Evolutionary conservation across 208 protist genomes (phyloP).

Genomic region (Perkinsela sp.): DNA sequence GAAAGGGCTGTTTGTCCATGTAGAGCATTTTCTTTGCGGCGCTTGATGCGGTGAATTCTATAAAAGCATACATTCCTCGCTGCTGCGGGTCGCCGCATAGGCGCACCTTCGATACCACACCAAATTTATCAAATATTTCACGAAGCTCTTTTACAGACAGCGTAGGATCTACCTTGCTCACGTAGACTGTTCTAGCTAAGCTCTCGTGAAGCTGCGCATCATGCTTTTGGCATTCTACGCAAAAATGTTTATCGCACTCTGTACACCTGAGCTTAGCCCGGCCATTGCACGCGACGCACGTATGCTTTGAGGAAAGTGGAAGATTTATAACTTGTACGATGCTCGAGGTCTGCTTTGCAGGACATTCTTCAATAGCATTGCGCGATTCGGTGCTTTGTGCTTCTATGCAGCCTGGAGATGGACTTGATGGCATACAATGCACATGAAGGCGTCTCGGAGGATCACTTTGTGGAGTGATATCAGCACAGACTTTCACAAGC

Average conservation of each 20-base stretch:
- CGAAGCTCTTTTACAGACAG: not conserved
- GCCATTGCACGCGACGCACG: not conserved
- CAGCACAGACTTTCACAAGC: not conserved
- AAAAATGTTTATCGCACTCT: not conserved
- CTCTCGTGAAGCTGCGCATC: not conserved
- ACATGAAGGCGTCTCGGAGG: no score
- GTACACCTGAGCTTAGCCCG: not conserved
- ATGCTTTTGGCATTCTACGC: not conserved
- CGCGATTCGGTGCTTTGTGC: not conserved
- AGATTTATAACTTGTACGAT: not conserved
- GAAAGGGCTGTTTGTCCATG: not conserved
- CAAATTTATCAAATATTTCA: not conserved
- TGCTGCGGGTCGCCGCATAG: not conserved
- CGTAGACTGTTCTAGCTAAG: not conserved
- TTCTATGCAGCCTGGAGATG: no score
- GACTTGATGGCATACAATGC: no score
- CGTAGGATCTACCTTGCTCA: not conserved
- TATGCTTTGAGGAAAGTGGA: not conserved
- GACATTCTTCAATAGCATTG: not conserved
- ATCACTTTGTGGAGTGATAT: not conserved
- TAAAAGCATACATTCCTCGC: slow-evolving; percentile 1
- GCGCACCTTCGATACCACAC: not conserved
- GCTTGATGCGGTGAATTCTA: not conserved
- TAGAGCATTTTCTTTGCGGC: not conserved
- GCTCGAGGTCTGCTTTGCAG: not conserved